Conservation (phyloP, 495 filamentous ascomycete species). For the Penicillium angulare region DNA sequence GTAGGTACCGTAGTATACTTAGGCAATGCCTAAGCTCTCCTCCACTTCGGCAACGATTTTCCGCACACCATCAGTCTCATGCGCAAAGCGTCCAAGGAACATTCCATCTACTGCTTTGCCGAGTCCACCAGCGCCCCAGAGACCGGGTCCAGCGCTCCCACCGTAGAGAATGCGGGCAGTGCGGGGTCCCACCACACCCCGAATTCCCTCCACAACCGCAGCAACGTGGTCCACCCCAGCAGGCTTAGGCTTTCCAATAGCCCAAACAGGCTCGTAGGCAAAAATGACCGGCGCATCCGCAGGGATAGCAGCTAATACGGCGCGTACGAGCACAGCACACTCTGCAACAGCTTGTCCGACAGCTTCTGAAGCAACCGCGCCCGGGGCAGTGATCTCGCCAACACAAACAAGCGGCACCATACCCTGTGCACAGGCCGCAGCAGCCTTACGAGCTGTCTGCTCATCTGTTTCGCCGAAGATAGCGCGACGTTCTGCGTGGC, state of each 20-base stretch:
- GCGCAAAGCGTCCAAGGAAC: constrained; percentile 79
- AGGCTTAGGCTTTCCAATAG: constrained; percentile 73
- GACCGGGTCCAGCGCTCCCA: constrained; percentile 74
- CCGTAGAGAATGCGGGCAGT: constrained; percentile 71
- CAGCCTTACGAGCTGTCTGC: constrained; percentile 62
- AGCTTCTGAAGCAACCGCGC: constrained; percentile 47
- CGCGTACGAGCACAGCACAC: constrained; percentile 60
- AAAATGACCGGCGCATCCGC: constrained; percentile 66
- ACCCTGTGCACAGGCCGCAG: constrained; percentile 60
- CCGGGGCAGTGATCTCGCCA: constrained; percentile 58
- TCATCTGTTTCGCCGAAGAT: constrained; percentile 71
- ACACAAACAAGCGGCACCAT: constrained; percentile 80
- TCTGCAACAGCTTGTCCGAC: constrained; percentile 61
- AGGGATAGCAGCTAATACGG: constrained; percentile 57
- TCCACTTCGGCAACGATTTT: constrained; percentile 69
- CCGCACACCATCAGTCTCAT: constrained; percentile 65
- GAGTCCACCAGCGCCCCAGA: constrained; percentile 59
- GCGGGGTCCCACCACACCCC: constrained; percentile 40
- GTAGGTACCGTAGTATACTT: too few relatives aligned
- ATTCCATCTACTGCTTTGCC: constrained; percentile 73
- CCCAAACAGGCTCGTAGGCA: constrained; percentile 90
- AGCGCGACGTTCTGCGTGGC: constrained; percentile 72
- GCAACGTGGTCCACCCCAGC: constrained; percentile 70
- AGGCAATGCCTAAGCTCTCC: constrained; percentile 29
- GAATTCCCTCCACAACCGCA: constrained; percentile 62